A percentile compares a stretch with the other conserved stretches of the same genome.
These are phyloP conservation scores for Mycena maculata DNA, from an alignment of 768 basidiomycete species.

Conservation along the genomic window DNA sequence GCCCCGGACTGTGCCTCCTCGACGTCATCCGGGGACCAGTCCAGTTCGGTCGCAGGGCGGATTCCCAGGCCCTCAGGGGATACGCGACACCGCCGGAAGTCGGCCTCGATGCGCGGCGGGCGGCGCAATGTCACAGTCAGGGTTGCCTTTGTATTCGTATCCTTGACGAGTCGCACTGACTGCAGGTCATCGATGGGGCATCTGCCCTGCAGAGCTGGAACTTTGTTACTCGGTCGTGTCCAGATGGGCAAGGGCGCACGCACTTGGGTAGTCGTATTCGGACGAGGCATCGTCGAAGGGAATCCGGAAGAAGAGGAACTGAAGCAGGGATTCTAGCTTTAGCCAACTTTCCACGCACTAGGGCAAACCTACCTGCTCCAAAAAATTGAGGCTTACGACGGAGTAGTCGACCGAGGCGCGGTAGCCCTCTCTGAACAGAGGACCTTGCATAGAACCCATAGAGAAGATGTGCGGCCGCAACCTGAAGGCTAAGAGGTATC, in stretches of 20 bases:
- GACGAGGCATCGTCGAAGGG: slow-evolving; percentile 19
- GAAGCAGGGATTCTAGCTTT: background rate
- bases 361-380: slow-evolving; percentile 8
- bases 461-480: slow-evolving; percentile 20
- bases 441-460: slow-evolving; percentile 30
- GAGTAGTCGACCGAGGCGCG: slow-evolving; percentile 13
- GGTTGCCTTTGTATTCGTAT: background rate
- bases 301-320: slow-evolving; percentile 28
- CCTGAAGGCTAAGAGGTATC: slow-evolving; percentile 9
- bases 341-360: background rate
- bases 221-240: background rate
- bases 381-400: slow-evolving; percentile 19
- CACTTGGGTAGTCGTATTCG: slow-evolving; percentile 12
- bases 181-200: slow-evolving; percentile 29
- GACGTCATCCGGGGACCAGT: slow-evolving; percentile 28
- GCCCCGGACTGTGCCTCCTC: slow-evolving; percentile 11
- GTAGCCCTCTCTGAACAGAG: slow-evolving; percentile 24
- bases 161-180: slow-evolving; percentile 17
- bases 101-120: slow-evolving; percentile 29
- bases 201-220: slow-evolving; percentile 20
- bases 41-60: slow-evolving; percentile 30
- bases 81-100: slow-evolving; percentile 6
- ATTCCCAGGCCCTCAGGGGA: background rate
- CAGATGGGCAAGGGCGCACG: background rate
- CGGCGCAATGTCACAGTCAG: slow-evolving; percentile 31